Percentiles rank a stretch among this genome's conserved stretches.
Evolutionary conservation across 1,139 yeast genomes (phyloP).

Genomic region (Lipomyces yarrowii): DNA sequence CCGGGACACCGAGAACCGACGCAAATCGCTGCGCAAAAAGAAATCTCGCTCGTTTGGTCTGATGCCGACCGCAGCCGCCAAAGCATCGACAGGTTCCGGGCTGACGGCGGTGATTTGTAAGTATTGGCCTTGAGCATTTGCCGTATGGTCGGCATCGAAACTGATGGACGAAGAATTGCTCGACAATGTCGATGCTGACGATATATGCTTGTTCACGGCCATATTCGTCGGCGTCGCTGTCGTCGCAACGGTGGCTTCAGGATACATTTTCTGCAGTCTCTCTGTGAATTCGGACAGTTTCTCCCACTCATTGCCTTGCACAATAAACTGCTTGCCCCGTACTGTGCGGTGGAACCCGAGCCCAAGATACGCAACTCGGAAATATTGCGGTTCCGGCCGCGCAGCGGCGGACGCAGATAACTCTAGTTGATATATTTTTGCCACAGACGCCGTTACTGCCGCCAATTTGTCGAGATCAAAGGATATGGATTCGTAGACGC

Average conservation of each 20-base stretch:
- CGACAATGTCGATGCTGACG: conserved; percentile 13
- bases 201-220: neutral
- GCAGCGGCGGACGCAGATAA: conserved; percentile 64
- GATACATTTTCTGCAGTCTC: conserved; percentile 71
- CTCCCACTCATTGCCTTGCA: conserved; percentile 87
- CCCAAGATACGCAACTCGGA: conserved; percentile 80
- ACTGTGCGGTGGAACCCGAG: conserved; percentile 80
- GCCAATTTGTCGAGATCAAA: conserved; percentile 79
- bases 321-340: conserved; percentile 75
- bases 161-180: conserved; percentile 10
- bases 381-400: conserved; percentile 60
- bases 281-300: conserved; percentile 84
- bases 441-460: conserved; percentile 67
- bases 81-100: conserved; percentile 47
- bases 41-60: conserved; percentile 37
- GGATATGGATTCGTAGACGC: conserved; percentile 71
- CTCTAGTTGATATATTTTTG: conserved; percentile 66
- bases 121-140: conserved; percentile 62
- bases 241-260: conserved; percentile 38
- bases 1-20: conserved; percentile 67
- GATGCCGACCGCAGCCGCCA: conserved; percentile 15
- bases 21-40: conserved; percentile 58
- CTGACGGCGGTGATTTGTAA: conserved; percentile 73
- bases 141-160: neutral
- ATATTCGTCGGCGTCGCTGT: neutral